Evolutionary conservation across 2,329 filamentous ascomycete species (phyloP).

Genomic region (Pestalotiopsis sp.): DNA sequence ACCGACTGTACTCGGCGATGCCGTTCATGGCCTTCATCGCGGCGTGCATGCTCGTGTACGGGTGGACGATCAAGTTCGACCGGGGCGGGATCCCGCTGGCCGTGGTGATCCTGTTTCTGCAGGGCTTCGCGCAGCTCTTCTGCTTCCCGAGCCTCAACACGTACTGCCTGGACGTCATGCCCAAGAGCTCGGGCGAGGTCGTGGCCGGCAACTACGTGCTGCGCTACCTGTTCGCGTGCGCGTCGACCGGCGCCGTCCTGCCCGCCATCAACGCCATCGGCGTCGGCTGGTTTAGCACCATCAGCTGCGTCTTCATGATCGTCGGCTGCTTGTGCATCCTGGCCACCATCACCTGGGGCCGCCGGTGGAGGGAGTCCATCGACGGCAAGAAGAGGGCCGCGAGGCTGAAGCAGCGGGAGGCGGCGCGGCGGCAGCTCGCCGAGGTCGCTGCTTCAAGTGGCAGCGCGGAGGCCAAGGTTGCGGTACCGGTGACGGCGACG

Average conservation of each 20-base stretch:
- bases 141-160: conserved; percentile 77
- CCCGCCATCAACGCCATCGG: conserved; percentile 75
- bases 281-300: conserved; percentile 80
- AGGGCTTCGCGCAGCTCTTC: conserved; percentile 74
- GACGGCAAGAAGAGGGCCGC: conserved; percentile 28
- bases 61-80: conserved; percentile 50
- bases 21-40: conserved; percentile 65
- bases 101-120: conserved; percentile 73
- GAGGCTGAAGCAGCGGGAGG: conserved; percentile 19
- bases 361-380: conserved; percentile 39
- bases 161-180: conserved; percentile 84
- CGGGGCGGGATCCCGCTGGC: conserved; percentile 60
- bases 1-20: conserved; percentile 64
- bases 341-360: conserved; percentile 40
- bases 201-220: conserved; percentile 80
- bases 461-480: background rate
- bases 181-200: conserved; percentile 69
- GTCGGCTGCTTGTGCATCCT: conserved; percentile 36
- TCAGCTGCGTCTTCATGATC: conserved; percentile 37
- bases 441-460: background rate
- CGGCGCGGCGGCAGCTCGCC: background rate
- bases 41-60: conserved; percentile 65
- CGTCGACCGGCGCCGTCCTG: conserved; percentile 70
- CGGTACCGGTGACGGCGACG: background rate
- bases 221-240: conserved; percentile 73